Evolutionary conservation across 106 monocot species (phyloP).

Genomic region (Narthecium ossifragum): DNA sequence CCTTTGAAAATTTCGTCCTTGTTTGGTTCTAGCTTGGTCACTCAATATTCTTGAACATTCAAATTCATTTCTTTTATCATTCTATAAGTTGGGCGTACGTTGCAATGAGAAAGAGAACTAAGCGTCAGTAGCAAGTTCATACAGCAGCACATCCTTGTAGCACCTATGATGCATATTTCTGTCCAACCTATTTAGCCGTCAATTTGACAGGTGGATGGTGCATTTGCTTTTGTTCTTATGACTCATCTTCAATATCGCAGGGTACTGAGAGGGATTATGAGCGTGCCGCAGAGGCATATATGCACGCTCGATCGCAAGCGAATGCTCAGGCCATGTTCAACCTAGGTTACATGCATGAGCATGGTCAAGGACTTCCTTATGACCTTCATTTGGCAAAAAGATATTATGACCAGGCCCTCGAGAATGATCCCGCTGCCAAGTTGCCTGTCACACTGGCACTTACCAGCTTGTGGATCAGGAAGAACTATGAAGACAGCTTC

Average conservation of each 20-base stretch:
- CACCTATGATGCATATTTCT: no score
- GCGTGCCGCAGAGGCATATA: slow-evolving; percentile 91
- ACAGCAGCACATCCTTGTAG: no score
- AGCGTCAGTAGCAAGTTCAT: no score
- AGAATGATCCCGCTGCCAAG: slow-evolving; percentile 67
- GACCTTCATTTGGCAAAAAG: slow-evolving; percentile 95
- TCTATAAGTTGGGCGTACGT: no score
- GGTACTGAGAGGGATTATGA: slow-evolving; percentile 85
- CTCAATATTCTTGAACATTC: no score
- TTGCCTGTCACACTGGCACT: slow-evolving; percentile 84
- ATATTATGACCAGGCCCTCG: slow-evolving; percentile 86
- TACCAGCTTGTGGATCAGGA: slow-evolving; percentile 80
- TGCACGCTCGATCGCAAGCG: slow-evolving; percentile 75
- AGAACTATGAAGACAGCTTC: slow-evolving; percentile 59
- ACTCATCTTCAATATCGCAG: slow-evolving; percentile 36
- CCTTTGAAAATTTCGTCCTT: no score
- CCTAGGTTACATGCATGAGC: slow-evolving; percentile 98
- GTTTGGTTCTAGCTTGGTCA: no score
- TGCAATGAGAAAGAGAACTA: no score
- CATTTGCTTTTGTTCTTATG: not conserved
- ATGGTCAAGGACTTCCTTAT: slow-evolving; percentile 85
- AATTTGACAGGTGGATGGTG: no score
- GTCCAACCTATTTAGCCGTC: no score
- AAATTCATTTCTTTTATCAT: no score
- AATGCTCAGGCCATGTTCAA: slow-evolving; percentile 99